Evolutionary conservation across 2,329 filamentous ascomycete species (phyloP).

Genomic region (Macrophomina pseudophaseolina): DNA sequence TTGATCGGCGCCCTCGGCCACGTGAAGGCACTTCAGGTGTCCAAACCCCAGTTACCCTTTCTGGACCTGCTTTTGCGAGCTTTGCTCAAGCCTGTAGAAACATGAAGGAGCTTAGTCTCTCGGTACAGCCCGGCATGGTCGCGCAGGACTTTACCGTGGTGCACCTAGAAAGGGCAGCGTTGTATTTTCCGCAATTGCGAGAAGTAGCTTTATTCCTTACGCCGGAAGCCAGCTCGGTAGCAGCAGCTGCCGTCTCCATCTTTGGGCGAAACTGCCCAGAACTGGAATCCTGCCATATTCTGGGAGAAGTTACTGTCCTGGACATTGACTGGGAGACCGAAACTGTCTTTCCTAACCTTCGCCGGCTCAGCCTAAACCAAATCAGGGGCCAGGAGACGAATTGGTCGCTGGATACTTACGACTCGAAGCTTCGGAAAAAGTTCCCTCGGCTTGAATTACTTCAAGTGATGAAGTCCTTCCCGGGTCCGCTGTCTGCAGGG

Average conservation of each 20-base stretch:
- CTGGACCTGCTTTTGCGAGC: conserved; percentile 1
- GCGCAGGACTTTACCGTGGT: background rate
- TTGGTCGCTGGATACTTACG: conserved; percentile 8
- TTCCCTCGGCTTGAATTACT: conserved; percentile 9
- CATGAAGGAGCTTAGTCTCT: background rate
- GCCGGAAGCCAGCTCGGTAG: background rate
- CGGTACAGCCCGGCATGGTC: conserved; percentile 8
- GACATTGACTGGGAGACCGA: conserved; percentile 16
- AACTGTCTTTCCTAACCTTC: conserved; percentile 5
- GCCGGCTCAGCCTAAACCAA: conserved; percentile 13
- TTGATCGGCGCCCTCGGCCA: background rate
- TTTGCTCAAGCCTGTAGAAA: background rate
- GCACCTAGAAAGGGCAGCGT: background rate
- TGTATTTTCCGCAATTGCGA: background rate
- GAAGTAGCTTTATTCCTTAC: conserved; percentile 3
- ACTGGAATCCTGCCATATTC: conserved; percentile 10
- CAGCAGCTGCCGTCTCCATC: background rate
- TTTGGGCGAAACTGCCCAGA: conserved; percentile 6
- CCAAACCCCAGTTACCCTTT: conserved; percentile 2
- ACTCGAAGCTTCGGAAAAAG: conserved; percentile 8
- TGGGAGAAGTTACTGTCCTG: conserved; percentile 3
- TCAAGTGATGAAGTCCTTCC: conserved; percentile 13
- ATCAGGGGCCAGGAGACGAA: conserved; percentile 9
- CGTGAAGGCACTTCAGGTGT: background rate
- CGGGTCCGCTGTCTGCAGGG: background rate